Evolutionary conservation across 2,329 filamentous ascomycete genomes (phyloP).

Genomic region (Teratosphaeria destructans): DNA sequence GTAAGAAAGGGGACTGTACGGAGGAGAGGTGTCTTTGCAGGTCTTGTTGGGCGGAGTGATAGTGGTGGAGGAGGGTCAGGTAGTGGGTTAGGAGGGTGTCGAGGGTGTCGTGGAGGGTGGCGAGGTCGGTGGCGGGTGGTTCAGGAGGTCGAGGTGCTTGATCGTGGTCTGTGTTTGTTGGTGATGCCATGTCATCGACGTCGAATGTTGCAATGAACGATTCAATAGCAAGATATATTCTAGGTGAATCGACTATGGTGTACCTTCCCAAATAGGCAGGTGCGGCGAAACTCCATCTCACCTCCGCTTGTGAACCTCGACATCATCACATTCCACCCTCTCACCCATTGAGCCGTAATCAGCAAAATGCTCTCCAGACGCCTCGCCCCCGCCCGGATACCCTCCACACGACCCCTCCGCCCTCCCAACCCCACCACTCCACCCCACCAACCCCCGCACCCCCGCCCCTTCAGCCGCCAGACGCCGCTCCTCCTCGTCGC

Average conservation of each 20-base stretch:
- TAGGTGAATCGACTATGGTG: neutral
- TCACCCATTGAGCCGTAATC: neutral
- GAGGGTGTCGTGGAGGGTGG: constrained; percentile 35
- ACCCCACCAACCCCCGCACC: constrained; percentile 3
- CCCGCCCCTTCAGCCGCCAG: constrained; percentile 49
- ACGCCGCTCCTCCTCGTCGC: constrained; percentile 43
- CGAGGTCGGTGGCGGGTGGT: neutral
- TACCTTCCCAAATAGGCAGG: neutral
- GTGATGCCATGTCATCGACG: neutral
- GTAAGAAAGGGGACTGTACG: constrained; percentile 30
- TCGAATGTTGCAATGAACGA: too few species aligned
- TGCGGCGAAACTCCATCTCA: neutral
- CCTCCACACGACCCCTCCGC: constrained; percentile 4
- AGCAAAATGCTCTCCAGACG: constrained; percentile 3
- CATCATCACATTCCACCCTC: neutral
- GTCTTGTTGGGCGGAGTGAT: constrained; percentile 47
- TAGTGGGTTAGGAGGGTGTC: constrained; percentile 57
- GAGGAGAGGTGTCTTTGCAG: constrained; percentile 46
- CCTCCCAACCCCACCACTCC: constrained; percentile 3
- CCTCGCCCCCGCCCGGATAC: constrained; percentile 3
- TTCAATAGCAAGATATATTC: neutral
- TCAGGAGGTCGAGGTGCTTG: neutral
- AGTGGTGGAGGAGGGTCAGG: constrained; percentile 55
- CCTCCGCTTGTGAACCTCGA: neutral
- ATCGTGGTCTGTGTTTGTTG: neutral